Evolutionary conservation across 345 rosid species (phyloP).

Genomic region (Bruguiera gymnorhiza): DNA sequence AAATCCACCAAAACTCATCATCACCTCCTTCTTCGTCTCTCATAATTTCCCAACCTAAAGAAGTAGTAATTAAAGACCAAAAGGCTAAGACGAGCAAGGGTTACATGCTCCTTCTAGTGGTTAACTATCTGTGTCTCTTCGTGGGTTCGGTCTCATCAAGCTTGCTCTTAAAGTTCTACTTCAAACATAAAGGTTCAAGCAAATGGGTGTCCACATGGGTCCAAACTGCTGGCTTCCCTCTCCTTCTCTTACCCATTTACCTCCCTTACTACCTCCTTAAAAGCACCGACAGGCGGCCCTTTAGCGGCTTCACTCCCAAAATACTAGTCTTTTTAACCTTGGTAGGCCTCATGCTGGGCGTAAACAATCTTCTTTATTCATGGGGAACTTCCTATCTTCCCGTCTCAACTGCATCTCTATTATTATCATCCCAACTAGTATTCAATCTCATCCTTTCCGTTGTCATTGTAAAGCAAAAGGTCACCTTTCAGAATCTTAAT

Average conservation of each 20-base stretch:
- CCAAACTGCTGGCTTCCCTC: conserved; percentile 83
- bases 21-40: not conserved
- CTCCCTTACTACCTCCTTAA: conserved; percentile 49
- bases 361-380: conserved; percentile 94
- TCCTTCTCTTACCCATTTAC: conserved; percentile 56
- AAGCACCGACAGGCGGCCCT: conserved; percentile 48
- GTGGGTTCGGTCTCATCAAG: conserved; percentile 67
- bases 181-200: conserved; percentile 74
- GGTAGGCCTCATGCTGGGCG: conserved; percentile 67
- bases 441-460: conserved; percentile 72
- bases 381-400: conserved; percentile 91
- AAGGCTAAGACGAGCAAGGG: conserved; percentile 34
- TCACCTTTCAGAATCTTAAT: conserved; percentile 78
- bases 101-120: conserved; percentile 40
- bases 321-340: conserved; percentile 36
- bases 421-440: no score
- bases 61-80: conserved; percentile 17
- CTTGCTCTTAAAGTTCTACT: conserved; percentile 71
- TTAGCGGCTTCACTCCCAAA: conserved; percentile 53
- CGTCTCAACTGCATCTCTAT: conserved; percentile 83
- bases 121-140: conserved; percentile 50
- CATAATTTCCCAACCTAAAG: not conserved
- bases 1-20: not conserved
- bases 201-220: conserved; percentile 96
- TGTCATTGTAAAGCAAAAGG: conserved; percentile 65